phyloP scores from a whole-genome alignment of 208 protist genomes.

The Wallacemonas sp. region DNA sequence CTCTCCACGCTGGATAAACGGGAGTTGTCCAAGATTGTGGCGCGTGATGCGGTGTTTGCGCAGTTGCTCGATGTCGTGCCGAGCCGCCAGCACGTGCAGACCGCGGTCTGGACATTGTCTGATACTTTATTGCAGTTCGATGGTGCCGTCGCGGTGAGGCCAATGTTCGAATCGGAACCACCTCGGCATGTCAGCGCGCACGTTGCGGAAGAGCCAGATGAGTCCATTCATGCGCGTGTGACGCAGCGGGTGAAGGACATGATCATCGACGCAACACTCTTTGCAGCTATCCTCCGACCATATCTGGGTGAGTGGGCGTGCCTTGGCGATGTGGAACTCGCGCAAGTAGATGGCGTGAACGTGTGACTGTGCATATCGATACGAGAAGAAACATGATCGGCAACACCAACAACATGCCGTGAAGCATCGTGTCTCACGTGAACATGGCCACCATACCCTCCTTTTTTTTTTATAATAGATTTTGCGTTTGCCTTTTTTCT shows the following conservation, averaged over 20 bases:
- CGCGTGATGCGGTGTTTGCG: constrained; percentile 48
- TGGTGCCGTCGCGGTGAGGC: constrained; percentile 29
- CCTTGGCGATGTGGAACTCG: constrained; percentile 17
- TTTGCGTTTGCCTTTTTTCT: too few species aligned
- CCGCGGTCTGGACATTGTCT: constrained; percentile 31
- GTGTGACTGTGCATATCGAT: background rate
- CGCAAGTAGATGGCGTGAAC: constrained; percentile 20
- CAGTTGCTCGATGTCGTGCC: constrained; percentile 44
- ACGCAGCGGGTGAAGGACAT: constrained; percentile 27
- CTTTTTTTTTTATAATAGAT: too few species aligned
- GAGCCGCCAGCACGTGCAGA: constrained; percentile 31
- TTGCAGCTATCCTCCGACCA: constrained; percentile 29
- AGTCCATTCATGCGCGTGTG: constrained; percentile 6
- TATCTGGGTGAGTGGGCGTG: constrained; percentile 31
- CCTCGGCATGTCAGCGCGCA: background rate
- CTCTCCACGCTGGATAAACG: constrained; percentile 51
- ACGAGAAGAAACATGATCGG: background rate
- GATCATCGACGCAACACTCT: constrained; percentile 21
- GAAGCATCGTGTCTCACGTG: too few species aligned
- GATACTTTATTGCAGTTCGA: constrained; percentile 37
- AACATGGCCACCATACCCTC: too few species aligned
- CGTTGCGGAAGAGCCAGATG: background rate
- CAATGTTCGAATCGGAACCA: background rate
- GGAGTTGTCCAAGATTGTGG: constrained; percentile 50
- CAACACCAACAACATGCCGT: background rate